These are phyloP conservation scores for Sutorius eximius DNA, from an alignment of 1,284 basidiomycete species.

Conservation along the genomic window DNA sequence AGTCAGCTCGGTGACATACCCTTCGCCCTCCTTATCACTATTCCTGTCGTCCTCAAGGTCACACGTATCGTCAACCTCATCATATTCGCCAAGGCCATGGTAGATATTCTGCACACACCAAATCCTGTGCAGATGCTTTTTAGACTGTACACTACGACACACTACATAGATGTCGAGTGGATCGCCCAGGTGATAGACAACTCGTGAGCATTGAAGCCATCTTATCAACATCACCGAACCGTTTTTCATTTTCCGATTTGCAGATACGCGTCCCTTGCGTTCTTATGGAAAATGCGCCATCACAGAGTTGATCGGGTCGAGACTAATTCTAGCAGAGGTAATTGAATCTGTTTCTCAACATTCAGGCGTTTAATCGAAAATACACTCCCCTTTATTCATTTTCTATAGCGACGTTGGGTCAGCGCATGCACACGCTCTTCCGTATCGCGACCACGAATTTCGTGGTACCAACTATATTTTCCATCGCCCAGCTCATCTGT, in stretches of 20 bases:
- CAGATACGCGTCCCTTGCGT: conserved; percentile 20
- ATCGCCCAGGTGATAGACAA: conserved; percentile 31
- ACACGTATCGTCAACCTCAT: conserved; percentile 16
- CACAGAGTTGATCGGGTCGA: not conserved
- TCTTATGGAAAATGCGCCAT: conserved; percentile 20
- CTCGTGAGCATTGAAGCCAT: conserved; percentile 12
- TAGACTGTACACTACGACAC: not conserved
- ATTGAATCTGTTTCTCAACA: not conserved
- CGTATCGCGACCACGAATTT: conserved; percentile 27
- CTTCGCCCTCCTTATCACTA: conserved; percentile 9
- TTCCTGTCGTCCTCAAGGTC: conserved; percentile 21
- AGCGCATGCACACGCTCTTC: conserved; percentile 20
- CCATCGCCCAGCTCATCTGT: conserved; percentile 23
- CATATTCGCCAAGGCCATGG: conserved; percentile 13
- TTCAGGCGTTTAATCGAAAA: not conserved
- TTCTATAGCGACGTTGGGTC: conserved; percentile 13
- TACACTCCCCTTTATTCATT: not conserved
- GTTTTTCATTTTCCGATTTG: not conserved
- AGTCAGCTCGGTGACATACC: not conserved
- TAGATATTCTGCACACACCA: conserved; percentile 3
- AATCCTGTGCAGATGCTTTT: not conserved
- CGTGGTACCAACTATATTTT: conserved; percentile 25
- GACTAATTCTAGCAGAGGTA: not conserved
- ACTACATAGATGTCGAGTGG: conserved; percentile 33
- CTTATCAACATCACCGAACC: not conserved